Conservation (phyloP, 2,329 filamentous ascomycete species). For the Cercospora zeina region DNA sequence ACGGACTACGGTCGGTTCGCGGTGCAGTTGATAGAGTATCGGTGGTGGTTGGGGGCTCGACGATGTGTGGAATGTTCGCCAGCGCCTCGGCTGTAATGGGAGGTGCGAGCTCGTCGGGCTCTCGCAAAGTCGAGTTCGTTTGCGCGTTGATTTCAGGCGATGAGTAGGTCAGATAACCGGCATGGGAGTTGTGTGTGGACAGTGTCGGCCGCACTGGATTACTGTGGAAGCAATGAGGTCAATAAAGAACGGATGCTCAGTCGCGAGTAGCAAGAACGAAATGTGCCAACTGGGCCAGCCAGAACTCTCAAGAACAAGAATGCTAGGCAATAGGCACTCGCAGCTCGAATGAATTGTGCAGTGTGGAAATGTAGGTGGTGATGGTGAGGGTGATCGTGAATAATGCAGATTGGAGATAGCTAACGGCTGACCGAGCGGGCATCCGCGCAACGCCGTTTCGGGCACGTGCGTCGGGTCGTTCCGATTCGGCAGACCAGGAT, state of each 20-base stretch:
- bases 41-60: conserved; percentile 32
- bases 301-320: conserved; percentile 12
- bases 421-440: conserved; percentile 4
- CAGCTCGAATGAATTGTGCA: conserved; percentile 1
- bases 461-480: conserved; percentile 1
- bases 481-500: not conserved
- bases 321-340: not conserved
- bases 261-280: conserved; percentile 5
- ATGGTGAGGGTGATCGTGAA: not conserved
- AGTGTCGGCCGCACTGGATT: conserved; percentile 35
- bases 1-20: conserved; percentile 59
- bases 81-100: conserved; percentile 35
- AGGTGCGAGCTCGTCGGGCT: conserved; percentile 20
- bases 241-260: conserved; percentile 11
- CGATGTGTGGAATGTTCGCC: conserved; percentile 40
- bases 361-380: not conserved
- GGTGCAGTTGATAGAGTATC: conserved; percentile 28
- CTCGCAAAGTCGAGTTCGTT: conserved; percentile 34
- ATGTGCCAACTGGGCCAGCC: conserved; percentile 19
- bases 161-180: conserved; percentile 52
- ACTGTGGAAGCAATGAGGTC: conserved; percentile 22
- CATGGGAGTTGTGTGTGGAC: conserved; percentile 52
- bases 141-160: conserved; percentile 47
- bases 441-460: not conserved
- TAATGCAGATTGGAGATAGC: conserved; percentile 7